These are phyloP conservation scores for Euryodendron excelsum DNA, from an alignment of 148 eudicot species.

Conservation along the genomic window DNA sequence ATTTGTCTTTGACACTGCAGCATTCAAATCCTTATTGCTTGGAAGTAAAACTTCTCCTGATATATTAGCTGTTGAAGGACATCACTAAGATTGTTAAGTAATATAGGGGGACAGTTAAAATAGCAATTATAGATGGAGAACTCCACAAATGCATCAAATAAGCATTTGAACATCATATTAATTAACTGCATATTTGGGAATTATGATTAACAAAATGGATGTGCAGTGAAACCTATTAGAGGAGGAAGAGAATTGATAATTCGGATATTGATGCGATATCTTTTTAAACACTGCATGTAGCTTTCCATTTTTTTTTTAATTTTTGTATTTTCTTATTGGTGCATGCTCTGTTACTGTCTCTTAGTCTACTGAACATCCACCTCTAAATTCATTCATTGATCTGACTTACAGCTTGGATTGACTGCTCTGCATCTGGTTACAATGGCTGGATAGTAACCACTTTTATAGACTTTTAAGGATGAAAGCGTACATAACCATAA, in stretches of 20 bases:
- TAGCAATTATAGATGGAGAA: neutral
- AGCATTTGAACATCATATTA: too few species aligned
- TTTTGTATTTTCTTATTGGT: neutral
- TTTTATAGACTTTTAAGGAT: neutral
- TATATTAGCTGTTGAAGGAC: neutral
- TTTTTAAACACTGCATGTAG: neutral
- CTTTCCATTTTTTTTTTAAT: neutral
- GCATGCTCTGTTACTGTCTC: neutral
- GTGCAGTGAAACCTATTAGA: neutral
- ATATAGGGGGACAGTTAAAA: neutral
- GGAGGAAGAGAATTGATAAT: neutral
- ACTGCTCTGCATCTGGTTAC: neutral
- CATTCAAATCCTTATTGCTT: neutral
- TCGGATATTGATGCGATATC: neutral
- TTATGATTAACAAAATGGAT: neutral
- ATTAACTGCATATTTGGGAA: neutral
- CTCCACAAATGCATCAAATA: neutral
- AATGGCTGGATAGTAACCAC: neutral
- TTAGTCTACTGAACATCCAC: neutral
- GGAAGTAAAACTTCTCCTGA: neutral
- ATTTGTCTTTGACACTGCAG: neutral
- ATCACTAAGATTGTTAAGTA: too few species aligned
- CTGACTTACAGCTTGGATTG: neutral
- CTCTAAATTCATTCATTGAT: neutral
- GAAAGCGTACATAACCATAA: neutral